Percentiles rank a stretch among this genome's conserved stretches.
These are phyloP conservation scores for Exophiala oligosperma DNA, from an alignment of 2,329 filamentous ascomycete species.

Conservation along the genomic window DNA sequence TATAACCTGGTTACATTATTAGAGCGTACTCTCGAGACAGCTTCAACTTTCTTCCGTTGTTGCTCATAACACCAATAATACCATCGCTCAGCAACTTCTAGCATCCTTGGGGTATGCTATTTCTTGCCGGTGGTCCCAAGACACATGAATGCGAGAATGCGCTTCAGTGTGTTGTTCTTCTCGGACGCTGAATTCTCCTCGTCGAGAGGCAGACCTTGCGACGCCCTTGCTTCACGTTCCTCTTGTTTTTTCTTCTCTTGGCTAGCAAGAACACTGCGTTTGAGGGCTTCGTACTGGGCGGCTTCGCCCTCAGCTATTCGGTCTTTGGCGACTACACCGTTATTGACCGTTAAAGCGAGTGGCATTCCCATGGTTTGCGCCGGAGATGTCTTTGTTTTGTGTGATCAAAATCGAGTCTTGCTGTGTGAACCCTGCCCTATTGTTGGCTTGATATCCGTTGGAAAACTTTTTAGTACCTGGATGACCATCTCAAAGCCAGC, in stretches of 20 bases:
- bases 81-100: not conserved
- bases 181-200: not conserved
- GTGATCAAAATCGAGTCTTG: too few species aligned
- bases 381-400: too few species aligned
- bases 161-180: not conserved
- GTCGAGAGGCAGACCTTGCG: slow-evolving; percentile 6
- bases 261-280: slow-evolving; percentile 5
- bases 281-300: slow-evolving; percentile 13
- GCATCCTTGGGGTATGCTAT: not conserved
- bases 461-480: too few species aligned
- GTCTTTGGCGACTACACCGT: slow-evolving; percentile 10
- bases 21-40: too few species aligned
- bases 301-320: slow-evolving; percentile 9
- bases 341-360: slow-evolving; percentile 2
- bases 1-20: too few species aligned
- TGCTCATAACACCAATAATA: too few species aligned
- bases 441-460: too few species aligned
- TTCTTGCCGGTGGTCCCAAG: not conserved
- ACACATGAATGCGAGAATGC: not conserved
- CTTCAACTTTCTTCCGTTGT: too few species aligned
- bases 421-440: too few species aligned
- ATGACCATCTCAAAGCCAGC: too few species aligned
- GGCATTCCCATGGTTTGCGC: not conserved
- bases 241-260: slow-evolving; percentile 8
- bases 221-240: slow-evolving; percentile 8